phyloP scores from a whole-genome alignment of 495 filamentous ascomycete species.

The Lindgomyces ingoldianus region DNA sequence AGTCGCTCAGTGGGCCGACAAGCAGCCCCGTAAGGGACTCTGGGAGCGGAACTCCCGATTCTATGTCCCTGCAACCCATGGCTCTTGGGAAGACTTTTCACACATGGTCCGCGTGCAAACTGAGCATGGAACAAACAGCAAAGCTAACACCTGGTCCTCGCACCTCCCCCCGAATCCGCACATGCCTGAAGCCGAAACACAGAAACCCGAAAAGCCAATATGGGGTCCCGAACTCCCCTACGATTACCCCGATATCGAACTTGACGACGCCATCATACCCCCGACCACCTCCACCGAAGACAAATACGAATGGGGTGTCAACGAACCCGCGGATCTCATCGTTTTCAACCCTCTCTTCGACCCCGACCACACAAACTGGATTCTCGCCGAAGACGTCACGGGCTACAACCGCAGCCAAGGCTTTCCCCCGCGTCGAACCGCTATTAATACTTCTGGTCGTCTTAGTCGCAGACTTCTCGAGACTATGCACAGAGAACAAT shows the following conservation, averaged over 20 bases:
- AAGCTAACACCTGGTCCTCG: conserved; percentile 49
- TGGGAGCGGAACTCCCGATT: conserved; percentile 94
- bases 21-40: conserved; percentile 84
- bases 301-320: conserved; percentile 83
- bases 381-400: conserved; percentile 81
- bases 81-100: conserved; percentile 87
- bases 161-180: conserved; percentile 33
- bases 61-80: conserved; percentile 86
- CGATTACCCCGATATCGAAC: conserved; percentile 62
- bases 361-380: conserved; percentile 84
- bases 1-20: conserved; percentile 69
- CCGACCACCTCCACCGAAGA: conserved; percentile 72
- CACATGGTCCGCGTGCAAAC: conserved; percentile 91
- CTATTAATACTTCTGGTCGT: conserved; percentile 83
- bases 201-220: conserved; percentile 67
- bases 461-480: conserved; percentile 78
- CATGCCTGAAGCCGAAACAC: conserved; percentile 40
- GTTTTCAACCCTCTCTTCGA: conserved; percentile 94
- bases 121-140: conserved; percentile 72
- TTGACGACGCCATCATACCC: conserved; percentile 69
- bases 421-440: conserved; percentile 76
- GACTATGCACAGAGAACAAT: conserved; percentile 89
- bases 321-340: conserved; percentile 90
- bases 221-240: conserved; percentile 81
- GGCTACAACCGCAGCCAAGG: conserved; percentile 73